Percentiles rank a stretch among this genome's conserved stretches.
Conservation (phyloP, 352 stramenopile species). For the Phytopythium mirpurense region DNA sequence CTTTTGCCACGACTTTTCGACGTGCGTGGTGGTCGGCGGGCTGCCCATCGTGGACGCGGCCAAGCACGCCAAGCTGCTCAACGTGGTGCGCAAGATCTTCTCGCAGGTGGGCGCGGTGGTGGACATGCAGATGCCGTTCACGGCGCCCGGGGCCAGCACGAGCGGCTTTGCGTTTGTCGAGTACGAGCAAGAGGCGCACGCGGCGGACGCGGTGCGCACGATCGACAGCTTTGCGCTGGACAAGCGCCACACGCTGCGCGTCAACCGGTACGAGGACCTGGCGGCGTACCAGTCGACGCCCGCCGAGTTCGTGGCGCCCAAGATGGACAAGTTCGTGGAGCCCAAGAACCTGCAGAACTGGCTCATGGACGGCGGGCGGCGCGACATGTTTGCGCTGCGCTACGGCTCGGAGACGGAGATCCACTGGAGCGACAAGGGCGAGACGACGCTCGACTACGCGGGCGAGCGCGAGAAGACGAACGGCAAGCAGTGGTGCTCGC, state of each 20-base stretch:
- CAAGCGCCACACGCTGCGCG: slow-evolving; percentile 95
- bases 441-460: slow-evolving; percentile 92
- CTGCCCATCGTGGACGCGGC: slow-evolving; percentile 65
- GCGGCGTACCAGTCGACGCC: slow-evolving; percentile 71
- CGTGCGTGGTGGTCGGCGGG: slow-evolving; percentile 74
- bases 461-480: slow-evolving; percentile 94
- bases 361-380: slow-evolving; percentile 88
- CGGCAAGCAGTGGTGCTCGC: slow-evolving; percentile 96
- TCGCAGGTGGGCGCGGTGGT: slow-evolving; percentile 71
- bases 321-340: slow-evolving; percentile 85
- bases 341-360: slow-evolving; percentile 92
- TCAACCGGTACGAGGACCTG: slow-evolving; percentile 91
- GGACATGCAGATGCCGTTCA: slow-evolving; percentile 79
- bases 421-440: slow-evolving; percentile 93
- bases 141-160: slow-evolving; percentile 36
- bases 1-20: slow-evolving; percentile 77
- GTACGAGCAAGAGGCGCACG: slow-evolving; percentile 71
- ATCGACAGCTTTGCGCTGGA: slow-evolving; percentile 91
- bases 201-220: slow-evolving; percentile 73
- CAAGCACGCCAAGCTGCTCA: slow-evolving; percentile 84
- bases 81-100: slow-evolving; percentile 86
- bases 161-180: slow-evolving; percentile 81
- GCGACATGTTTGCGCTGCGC: slow-evolving; percentile 95
- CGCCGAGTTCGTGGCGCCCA: slow-evolving; percentile 73
- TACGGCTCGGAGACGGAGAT: slow-evolving; percentile 96